Base-by-base conservation (phyloP, 1,284 basidiomycete species). In the Moniliella sp. region DNA sequence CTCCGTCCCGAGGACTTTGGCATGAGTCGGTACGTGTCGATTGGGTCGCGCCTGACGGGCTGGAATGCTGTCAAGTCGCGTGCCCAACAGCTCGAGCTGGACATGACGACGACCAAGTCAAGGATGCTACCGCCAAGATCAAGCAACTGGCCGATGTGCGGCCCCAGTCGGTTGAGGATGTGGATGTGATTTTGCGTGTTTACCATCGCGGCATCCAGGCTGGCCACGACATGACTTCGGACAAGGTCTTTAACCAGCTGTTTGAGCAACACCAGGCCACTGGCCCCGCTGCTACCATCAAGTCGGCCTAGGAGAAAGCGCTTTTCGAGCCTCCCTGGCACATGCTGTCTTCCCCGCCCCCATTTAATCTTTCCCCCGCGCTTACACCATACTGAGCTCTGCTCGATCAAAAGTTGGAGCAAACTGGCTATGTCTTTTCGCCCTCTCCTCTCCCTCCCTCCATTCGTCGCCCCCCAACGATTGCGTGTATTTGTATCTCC, bases 61-160 rank as follows among this genome's bases (percentile, higher is more conserved):
- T 94, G 86, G 86, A 94, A 93, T 61, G 86, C 84, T 25, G 84
- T 99, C 73, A 97, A 94, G 74, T 86, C 79, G 43, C 80, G 91
- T 62, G 86, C 91, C 16, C 86, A 99, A 67, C 91, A 94, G 63
- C 74, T 97, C 31, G 79, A 80, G 39, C 71, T 97, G 34, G 67
- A 65, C 41, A 69, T 84, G 37, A 76, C 72, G 81, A 84, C 51
- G 80, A 76, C 8, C 74, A 82, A 70, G 73, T 76, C 45, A 38
- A 97, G 75, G 86, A 94, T 53, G 86, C 83, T 25, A 97, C 91
- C 1, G 75, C 78, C 64, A 94, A 93, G 73, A 94, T 97, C 71
- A 97, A 97, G 75, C 81, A 93, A 65, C 75, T 99, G 37, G 91
- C 91, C 13, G 91, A 97, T 57, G 82, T 97, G 34, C 76, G 82